Percentiles rank a stretch among this genome's conserved stretches.
phyloP scores from a whole-genome alignment of 768 basidiomycete species.

The Sarcomyxa edulis region DNA sequence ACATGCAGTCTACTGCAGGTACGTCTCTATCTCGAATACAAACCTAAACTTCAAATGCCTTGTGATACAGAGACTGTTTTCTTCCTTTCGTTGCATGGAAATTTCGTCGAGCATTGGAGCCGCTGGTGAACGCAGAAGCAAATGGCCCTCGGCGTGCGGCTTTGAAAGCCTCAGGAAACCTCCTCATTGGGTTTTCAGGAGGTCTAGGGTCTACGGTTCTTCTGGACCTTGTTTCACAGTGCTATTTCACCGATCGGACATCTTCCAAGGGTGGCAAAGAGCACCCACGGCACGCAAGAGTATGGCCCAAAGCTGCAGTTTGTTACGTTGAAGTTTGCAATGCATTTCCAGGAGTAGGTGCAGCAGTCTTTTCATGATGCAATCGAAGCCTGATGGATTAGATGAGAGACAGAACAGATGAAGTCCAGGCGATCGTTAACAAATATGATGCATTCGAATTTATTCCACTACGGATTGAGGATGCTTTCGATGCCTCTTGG shows the following conservation, averaged over 20 bases:
- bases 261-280: constrained; percentile 47
- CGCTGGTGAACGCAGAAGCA: constrained; percentile 51
- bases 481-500: constrained; percentile 69
- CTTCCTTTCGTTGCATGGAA: constrained; percentile 54
- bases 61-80: constrained; percentile 53
- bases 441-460: constrained; percentile 52
- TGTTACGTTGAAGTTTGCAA: constrained; percentile 69
- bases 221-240: constrained; percentile 59
- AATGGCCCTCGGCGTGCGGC: constrained; percentile 52
- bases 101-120: constrained; percentile 63
- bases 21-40: constrained; percentile 12
- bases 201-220: constrained; percentile 73
- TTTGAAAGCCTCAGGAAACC: constrained; percentile 62
- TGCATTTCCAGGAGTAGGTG: constrained; percentile 56
- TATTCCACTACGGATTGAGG: constrained; percentile 60
- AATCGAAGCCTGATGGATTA: constrained; percentile 38
- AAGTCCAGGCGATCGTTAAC: constrained; percentile 39
- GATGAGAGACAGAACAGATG: constrained; percentile 52
- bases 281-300: constrained; percentile 56
- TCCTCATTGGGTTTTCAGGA: constrained; percentile 72
- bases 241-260: constrained; percentile 40
- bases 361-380: constrained; percentile 6
- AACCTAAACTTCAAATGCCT: not conserved
- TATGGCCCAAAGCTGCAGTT: constrained; percentile 58
- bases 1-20: constrained; percentile 87